Evolutionary conservation across 257 asterid genomes (phyloP), one percentile per base, ranked within the genome.

Genomic region (Phtheirospermum japonicum): DNA sequence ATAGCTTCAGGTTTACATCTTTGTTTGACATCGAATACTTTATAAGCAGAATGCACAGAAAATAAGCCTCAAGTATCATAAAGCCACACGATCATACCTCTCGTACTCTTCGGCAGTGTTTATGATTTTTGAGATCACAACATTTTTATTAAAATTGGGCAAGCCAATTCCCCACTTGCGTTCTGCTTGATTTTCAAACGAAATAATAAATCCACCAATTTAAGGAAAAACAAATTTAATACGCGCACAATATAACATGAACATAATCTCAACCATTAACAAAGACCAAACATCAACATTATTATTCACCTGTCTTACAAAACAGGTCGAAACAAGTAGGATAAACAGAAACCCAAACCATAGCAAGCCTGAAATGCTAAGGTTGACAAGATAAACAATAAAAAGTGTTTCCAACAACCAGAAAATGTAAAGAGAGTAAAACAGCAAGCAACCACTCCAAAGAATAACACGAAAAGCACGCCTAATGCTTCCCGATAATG

Each of bases 401-500:
- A 5, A 12, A 11, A 40, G 28, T 23, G 3, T 5, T 33, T 23
- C 28, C n/a, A n/a, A n/a, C n/a, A n/a, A 2, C 13, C 45, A 7
- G 13, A 39, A 39, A 39, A 39, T 39, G 3, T 23, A 23, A 23
- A 23, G 28, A 23, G 28, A 23, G 28, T 23, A 23, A 23, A 23
- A 23, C 3, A 23, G 1, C n/a, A n/a, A 39, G 10, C 45, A 7
- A 39, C 10, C 45, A 39, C 12, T 43, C 17, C 50, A 40, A 5
- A 9, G 52, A 2, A 48, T 17, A 62, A 54, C 28, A 23, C 28
- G 28, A 45, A 45, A 45, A n/a, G 20, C 51, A 45, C 51, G 23
- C 16, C 51, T 45, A 16, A 7, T 9, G 51, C 50, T 82, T 85
- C 70, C 85, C 77, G 7, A 91, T 75, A 34, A 91, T 68, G 52